Evolutionary conservation across 1,284 basidiomycete genomes (phyloP).

Genomic region (Cryptococcus depauperatus): DNA sequence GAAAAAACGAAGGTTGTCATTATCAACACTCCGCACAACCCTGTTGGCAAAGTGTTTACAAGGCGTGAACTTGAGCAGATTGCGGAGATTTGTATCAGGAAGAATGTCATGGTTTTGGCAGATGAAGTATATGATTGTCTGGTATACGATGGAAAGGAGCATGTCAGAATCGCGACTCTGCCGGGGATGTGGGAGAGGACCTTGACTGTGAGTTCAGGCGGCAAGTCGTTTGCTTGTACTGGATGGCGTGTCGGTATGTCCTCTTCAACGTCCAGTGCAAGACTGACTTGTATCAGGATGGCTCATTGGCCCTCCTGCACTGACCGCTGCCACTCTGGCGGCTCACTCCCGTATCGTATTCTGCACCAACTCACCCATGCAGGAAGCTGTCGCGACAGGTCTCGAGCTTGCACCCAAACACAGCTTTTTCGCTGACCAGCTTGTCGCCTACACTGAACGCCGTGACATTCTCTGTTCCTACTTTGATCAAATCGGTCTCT

Average conservation of each 20-base stretch:
- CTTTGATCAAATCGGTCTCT: constrained; percentile 77
- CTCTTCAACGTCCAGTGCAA: neutral
- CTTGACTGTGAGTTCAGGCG: constrained; percentile 70
- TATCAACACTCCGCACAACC: constrained; percentile 93
- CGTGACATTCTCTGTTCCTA: constrained; percentile 63
- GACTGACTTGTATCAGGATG: constrained; percentile 49
- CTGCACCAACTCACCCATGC: constrained; percentile 81
- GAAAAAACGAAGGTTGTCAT: constrained; percentile 85
- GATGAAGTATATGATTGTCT: constrained; percentile 99
- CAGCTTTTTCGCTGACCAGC: constrained; percentile 72
- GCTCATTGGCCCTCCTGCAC: constrained; percentile 77
- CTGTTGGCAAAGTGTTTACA: constrained; percentile 90
- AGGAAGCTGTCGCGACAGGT: constrained; percentile 84
- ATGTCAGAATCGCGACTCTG: constrained; percentile 81
- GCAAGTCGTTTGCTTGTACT: constrained; percentile 93
- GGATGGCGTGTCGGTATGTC: constrained; percentile 86
- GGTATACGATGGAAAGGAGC: constrained; percentile 77
- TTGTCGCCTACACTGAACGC: constrained; percentile 71
- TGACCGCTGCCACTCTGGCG: constrained; percentile 78
- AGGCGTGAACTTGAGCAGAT: constrained; percentile 72
- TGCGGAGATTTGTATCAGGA: constrained; percentile 78
- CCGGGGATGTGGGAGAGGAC: constrained; percentile 99
- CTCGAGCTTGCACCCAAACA: constrained; percentile 65
- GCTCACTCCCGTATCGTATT: constrained; percentile 92
- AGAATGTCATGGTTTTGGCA: constrained; percentile 84